phyloP scores from a whole-genome alignment of 306 rosid species.

The Malus sylvestris region DNA sequence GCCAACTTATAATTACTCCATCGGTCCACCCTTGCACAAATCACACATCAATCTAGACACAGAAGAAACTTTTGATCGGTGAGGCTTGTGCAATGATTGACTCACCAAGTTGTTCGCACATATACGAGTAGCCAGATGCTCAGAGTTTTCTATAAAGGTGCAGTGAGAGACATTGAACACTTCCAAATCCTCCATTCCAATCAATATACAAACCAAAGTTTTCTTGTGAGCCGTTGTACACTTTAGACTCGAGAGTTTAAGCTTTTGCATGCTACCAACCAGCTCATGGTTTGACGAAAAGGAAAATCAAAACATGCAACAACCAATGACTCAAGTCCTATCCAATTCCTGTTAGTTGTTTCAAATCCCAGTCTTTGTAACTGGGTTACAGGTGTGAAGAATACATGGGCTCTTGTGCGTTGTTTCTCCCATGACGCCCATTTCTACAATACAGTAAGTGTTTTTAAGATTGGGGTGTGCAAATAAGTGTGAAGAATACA shows the following conservation, averaged over 20 bases:
- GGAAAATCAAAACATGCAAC: neutral
- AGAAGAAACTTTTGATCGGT: neutral
- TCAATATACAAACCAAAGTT: neutral
- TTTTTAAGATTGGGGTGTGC: too few relatives aligned
- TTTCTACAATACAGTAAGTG: too few relatives aligned
- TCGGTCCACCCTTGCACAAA: too few relatives aligned
- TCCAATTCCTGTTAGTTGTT: neutral
- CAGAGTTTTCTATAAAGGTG: neutral
- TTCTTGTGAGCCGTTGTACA: neutral
- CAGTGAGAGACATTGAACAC: neutral
- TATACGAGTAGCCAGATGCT: neutral
- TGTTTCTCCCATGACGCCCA: too few relatives aligned
- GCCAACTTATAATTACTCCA: too few relatives aligned
- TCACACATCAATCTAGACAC: neutral
- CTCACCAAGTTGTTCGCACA: neutral
- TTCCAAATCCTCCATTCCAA: neutral
- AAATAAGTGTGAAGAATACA: too few relatives aligned
- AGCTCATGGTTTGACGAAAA: neutral
- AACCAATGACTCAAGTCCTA: neutral
- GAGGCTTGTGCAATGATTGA: neutral
- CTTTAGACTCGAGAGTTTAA: neutral
- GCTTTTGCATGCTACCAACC: neutral
- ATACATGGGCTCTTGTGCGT: too few relatives aligned
- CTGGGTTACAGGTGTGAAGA: neutral
- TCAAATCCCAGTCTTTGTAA: neutral